phyloP scores from a whole-genome alignment of 768 basidiomycete species.

The Pisolithus orientalis region DNA sequence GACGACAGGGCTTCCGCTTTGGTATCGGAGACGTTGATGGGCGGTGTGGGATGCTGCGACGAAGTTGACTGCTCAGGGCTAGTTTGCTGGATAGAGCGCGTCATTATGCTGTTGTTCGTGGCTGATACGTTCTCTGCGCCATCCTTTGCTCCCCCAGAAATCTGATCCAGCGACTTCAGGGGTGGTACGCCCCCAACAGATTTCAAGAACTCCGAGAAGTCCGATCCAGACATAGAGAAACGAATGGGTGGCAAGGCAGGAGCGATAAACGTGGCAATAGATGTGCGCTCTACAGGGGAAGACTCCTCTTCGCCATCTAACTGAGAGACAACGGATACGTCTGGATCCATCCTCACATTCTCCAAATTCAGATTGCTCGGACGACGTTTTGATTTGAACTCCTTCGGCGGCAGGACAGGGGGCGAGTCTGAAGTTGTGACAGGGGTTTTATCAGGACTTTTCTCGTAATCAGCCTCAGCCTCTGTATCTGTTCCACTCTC shows the following conservation, averaged over 20 bases:
- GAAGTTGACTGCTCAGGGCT: no score
- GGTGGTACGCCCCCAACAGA: conserved; percentile 48
- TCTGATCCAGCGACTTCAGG: conserved; percentile 39
- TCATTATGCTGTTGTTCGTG: not conserved
- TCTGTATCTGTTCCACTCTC: conserved; percentile 76
- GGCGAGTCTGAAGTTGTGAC: conserved; percentile 21
- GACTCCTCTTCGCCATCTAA: conserved; percentile 47
- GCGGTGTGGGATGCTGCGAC: not conserved
- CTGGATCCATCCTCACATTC: conserved; percentile 16
- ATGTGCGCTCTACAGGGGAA: conserved; percentile 59
- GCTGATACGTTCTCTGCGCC: not conserved
- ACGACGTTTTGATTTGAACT: conserved; percentile 18
- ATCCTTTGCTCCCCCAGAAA: conserved; percentile 38
- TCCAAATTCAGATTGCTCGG: conserved; percentile 19
- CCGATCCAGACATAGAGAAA: conserved; percentile 79
- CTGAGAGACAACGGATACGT: conserved; percentile 18
- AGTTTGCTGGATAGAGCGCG: no score
- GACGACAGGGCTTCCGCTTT: not conserved
- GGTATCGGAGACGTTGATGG: not conserved
- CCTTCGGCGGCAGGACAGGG: conserved; percentile 44
- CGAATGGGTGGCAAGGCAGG: conserved; percentile 87
- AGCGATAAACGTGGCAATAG: conserved; percentile 73
- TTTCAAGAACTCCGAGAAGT: conserved; percentile 71
- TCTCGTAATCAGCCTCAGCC: conserved; percentile 42
- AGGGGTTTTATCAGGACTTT: conserved; percentile 20